Conservation (phyloP, 805 yeast species). For the Candida pini region DNA sequence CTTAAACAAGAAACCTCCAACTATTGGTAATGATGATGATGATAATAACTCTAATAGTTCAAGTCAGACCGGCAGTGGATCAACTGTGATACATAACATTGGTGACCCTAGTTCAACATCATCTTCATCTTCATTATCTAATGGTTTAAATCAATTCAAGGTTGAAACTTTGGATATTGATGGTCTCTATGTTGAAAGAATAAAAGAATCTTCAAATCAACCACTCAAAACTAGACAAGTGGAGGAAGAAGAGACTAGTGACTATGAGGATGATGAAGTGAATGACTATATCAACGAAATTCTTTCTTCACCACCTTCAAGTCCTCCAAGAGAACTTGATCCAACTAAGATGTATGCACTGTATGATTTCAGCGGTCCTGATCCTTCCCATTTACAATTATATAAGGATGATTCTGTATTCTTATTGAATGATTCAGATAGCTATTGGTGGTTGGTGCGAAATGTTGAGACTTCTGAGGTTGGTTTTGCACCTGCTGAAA, state of each 20-base stretch:
- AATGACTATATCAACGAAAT: constrained; percentile 38
- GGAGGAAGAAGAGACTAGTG: constrained; percentile 1
- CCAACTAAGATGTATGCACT: constrained; percentile 82
- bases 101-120: too few relatives aligned
- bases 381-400: constrained; percentile 83
- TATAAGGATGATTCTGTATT: constrained; percentile 76
- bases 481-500: constrained; percentile 97
- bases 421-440: constrained; percentile 80
- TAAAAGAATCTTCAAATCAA: constrained; percentile 1
- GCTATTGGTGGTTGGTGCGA: constrained; percentile 93
- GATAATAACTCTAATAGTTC: constrained; percentile 18
- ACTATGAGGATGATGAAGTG: constrained; percentile 26
- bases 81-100: constrained; percentile 22
- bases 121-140: constrained; percentile 6
- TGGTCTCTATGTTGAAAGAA: constrained; percentile 8
- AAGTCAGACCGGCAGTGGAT: constrained; percentile 23
- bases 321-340: constrained; percentile 77
- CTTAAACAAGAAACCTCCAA: constrained; percentile 5
- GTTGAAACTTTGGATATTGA: constrained; percentile 23
- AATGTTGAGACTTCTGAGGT: constrained; percentile 39
- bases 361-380: constrained; percentile 86
- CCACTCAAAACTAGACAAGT: not conserved
- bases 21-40: constrained; percentile 5
- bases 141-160: constrained; percentile 7
- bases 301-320: constrained; percentile 62